Evolutionary conservation across 352 stramenopile genomes (phyloP), one percentile per base, ranked within the genome.

Genomic region (Globisporangium lucens): DNA sequence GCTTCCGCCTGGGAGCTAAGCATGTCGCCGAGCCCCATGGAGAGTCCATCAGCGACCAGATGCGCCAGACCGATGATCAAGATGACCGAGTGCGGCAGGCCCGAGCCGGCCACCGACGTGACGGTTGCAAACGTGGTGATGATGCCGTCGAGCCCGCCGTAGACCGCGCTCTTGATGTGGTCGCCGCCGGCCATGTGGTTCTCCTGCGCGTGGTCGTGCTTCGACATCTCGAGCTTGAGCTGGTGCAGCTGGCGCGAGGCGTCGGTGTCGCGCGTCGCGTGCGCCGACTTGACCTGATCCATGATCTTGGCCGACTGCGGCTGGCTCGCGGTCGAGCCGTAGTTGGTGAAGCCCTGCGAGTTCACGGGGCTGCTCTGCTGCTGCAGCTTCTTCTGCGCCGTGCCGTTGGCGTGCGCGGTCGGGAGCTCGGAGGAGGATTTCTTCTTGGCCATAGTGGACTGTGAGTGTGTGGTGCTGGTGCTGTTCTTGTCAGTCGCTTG

Each of bases 111-210:
- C 24, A 97, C 91, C 22, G 91, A 97, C 63, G 93, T 96, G 15
- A 99, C 93, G 47, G 98, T 98, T 17, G 95, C 95, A 77, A 98
- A 98, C 1, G 92, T 98, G 27, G 95, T 98, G 67, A 98, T 94
- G 74, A 98, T 98, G 38, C 95, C 96, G 71, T 99, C 96, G n/a
- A 99, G 82, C 17, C 94, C 96, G 63, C 95, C 95, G 79, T 98
- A 98, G 51, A 99, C 97, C 0, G 80, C 85, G 65, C 83, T 92
- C 72, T 95, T 95, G 74, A 95, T 95, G 75, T 92, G 71, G 47
- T 82, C 85, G 13, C 87, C 83, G 56, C 86, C 82, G 4, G 59
- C 65, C 77, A 92, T 75, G 73, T 95, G 87, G 68, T 86, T 89
- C 71, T 95, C 87, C 67, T 76, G 70, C 29, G 87, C 87, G 67